Evolutionary conservation across 768 basidiomycete genomes (phyloP).

Genomic region (Pleurotus platypus): DNA sequence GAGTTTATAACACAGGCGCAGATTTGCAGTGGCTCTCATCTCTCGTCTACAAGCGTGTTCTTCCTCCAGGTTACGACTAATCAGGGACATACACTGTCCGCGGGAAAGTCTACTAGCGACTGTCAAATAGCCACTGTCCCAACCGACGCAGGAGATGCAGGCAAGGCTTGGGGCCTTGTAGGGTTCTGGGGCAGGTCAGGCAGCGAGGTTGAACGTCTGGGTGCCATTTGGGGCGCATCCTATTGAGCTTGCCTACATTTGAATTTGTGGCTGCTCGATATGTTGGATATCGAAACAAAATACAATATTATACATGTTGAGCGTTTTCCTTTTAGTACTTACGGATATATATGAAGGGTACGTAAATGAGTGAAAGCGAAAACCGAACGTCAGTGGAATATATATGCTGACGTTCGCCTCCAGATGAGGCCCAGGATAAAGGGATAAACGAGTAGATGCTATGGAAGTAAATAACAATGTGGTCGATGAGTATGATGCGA

Average conservation of each 20-base stretch:
- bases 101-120: constrained; percentile 23
- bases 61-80: constrained; percentile 27
- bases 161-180: constrained; percentile 24
- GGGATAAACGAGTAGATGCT: neutral
- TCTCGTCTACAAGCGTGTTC: constrained; percentile 26
- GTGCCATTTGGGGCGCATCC: constrained; percentile 26
- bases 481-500: neutral
- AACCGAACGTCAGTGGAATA: too few relatives aligned
- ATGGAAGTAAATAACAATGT: constrained; percentile 2
- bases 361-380: too few relatives aligned
- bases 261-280: neutral
- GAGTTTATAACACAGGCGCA: constrained; percentile 21
- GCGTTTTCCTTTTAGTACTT: too few relatives aligned
- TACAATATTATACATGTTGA: too few relatives aligned
- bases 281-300: too few relatives aligned
- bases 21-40: constrained; percentile 23
- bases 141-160: constrained; percentile 22
- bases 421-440: neutral
- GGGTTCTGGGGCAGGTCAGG: constrained; percentile 29
- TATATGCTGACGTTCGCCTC: too few relatives aligned
- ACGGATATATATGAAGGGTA: too few relatives aligned
- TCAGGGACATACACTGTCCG: constrained; percentile 21
- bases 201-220: constrained; percentile 22
- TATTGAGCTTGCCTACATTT: constrained; percentile 13
- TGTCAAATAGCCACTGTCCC: constrained; percentile 24